Conservation (phyloP, 441 rosid species). For the Geranium incanum region DNA sequence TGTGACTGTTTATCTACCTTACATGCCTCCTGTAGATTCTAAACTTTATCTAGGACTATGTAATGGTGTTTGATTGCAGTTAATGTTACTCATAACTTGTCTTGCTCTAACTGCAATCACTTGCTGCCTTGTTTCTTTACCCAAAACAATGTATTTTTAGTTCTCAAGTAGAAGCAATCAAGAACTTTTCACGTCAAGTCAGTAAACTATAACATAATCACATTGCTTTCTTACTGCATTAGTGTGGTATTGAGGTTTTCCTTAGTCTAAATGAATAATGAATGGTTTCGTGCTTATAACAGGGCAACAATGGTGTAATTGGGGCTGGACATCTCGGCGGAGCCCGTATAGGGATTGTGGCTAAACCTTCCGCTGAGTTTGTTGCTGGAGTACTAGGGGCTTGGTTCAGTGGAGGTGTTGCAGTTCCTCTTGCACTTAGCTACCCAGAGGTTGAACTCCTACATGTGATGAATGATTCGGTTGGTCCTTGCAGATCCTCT, state of each 20-base stretch:
- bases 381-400: slow-evolving; percentile 83
- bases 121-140: neutral
- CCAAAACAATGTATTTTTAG: neutral
- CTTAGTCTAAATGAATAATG: neutral
- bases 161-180: neutral
- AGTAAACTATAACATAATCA: neutral
- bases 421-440: slow-evolving; percentile 94
- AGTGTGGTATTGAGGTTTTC: neutral
- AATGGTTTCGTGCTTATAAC: neutral
- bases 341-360: slow-evolving; percentile 87
- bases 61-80: neutral
- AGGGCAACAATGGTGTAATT: slow-evolving; percentile 16
- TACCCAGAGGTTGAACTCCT: slow-evolving; percentile 91
- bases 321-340: slow-evolving; percentile 57
- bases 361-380: slow-evolving; percentile 92
- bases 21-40: neutral
- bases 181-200: neutral
- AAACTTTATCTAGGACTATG: slow-evolving; percentile 1
- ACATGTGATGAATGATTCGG: slow-evolving; percentile 88
- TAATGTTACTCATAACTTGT: neutral
- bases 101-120: neutral
- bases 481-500: slow-evolving; percentile 25
- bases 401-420: slow-evolving; percentile 93
- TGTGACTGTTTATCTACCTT: neutral
- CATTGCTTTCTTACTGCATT: neutral